phyloP scores from a whole-genome alignment of 1,139 yeast species.

The Scheffersomyces quercinus region DNA sequence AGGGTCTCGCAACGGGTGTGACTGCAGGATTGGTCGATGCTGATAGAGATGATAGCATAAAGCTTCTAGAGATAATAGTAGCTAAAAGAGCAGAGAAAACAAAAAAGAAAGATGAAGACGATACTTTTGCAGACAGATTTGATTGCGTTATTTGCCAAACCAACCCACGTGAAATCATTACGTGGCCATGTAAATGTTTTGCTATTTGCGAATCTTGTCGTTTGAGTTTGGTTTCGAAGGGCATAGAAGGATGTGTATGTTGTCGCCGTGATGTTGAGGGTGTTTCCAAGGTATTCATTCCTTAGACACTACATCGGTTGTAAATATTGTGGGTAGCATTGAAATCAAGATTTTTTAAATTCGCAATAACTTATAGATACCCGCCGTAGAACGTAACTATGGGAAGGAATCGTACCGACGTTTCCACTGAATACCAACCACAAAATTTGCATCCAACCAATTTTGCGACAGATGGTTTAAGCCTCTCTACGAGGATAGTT shows the following conservation, averaged over 20 bases:
- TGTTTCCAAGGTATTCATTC: slow-evolving; percentile 51
- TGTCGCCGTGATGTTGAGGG: slow-evolving; percentile 74
- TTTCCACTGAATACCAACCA: too few relatives aligned
- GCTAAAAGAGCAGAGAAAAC: slow-evolving; percentile 13
- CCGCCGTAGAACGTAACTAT: too few relatives aligned
- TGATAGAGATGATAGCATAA: slow-evolving; percentile 22
- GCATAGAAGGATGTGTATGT: slow-evolving; percentile 80
- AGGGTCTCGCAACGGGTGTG: not conserved
- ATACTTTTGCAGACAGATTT: slow-evolving; percentile 22
- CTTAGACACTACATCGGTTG: slow-evolving; percentile 24
- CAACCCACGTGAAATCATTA: slow-evolving; percentile 69
- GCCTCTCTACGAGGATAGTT: too few relatives aligned
- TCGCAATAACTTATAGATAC: not conserved
- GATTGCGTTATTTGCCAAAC: slow-evolving; percentile 83
- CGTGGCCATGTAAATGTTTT: slow-evolving; percentile 94
- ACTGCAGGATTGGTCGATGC: slow-evolving; percentile 6
- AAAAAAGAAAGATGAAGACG: slow-evolving; percentile 7
- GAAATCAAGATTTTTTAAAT: not conserved
- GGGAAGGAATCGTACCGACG: too few relatives aligned
- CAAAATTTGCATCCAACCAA: too few relatives aligned
- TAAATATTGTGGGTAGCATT: too few relatives aligned
- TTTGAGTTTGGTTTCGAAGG: slow-evolving; percentile 68
- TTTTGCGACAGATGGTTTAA: too few relatives aligned
- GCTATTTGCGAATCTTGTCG: slow-evolving; percentile 87
- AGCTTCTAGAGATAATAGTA: slow-evolving; percentile 22